Evolutionary conservation across 768 basidiomycete genomes (phyloP).

Genomic region (Tubosaeta brunneosetosa): DNA sequence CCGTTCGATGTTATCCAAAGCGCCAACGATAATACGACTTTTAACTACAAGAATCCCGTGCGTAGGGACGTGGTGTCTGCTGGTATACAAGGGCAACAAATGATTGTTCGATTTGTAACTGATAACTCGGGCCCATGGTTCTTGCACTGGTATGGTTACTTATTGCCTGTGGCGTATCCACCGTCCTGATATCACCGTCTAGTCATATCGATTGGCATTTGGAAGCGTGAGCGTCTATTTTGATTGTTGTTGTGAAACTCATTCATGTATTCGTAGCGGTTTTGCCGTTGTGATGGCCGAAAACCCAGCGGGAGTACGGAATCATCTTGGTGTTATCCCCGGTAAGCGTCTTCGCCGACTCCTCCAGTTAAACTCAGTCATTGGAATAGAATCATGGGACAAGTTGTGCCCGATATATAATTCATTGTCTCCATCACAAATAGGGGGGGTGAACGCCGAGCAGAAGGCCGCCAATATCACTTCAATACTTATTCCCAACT

Average conservation of each 20-base stretch:
- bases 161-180: background rate
- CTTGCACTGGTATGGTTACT: conserved; percentile 32
- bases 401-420: conserved; percentile 23
- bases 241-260: background rate
- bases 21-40: conserved; percentile 15
- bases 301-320: conserved; percentile 14
- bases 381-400: conserved; percentile 21
- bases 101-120: conserved; percentile 53
- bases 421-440: conserved; percentile 15
- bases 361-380: background rate
- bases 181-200: background rate
- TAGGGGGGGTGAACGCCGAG: conserved; percentile 16
- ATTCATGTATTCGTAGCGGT: conserved; percentile 11
- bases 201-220: conserved; percentile 31
- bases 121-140: conserved; percentile 63
- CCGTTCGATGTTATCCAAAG: conserved; percentile 33
- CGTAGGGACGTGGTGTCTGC: conserved; percentile 29
- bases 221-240: conserved; percentile 12
- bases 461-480: conserved; percentile 20
- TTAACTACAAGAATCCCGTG: conserved; percentile 37
- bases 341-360: conserved; percentile 5
- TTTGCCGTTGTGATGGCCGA: conserved; percentile 27
- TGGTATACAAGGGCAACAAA: conserved; percentile 34
- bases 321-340: conserved; percentile 13
- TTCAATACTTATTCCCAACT: conserved; percentile 12